phyloP scores from a whole-genome alignment of 2,329 filamentous ascomycete species.

The Coleophoma crateriformis region DNA sequence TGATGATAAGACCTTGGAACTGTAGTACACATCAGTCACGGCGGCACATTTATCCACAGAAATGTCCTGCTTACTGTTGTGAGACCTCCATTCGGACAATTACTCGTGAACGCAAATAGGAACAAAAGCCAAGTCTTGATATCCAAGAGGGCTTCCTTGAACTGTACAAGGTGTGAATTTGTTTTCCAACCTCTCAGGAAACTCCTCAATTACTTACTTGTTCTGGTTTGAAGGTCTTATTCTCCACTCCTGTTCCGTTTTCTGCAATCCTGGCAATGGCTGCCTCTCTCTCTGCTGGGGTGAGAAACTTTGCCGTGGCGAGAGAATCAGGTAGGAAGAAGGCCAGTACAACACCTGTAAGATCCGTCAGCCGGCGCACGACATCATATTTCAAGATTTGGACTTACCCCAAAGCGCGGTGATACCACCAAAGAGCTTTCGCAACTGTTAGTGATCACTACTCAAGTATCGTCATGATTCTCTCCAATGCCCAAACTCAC shows the following conservation, averaged over 20 bases:
- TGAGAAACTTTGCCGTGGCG: conserved; percentile 30
- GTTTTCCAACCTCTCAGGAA: not conserved
- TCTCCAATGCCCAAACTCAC: conserved; percentile 10
- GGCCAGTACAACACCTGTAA: conserved; percentile 30
- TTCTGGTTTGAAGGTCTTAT: conserved; percentile 26
- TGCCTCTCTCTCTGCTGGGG: conserved; percentile 28
- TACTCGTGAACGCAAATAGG: conserved; percentile 8
- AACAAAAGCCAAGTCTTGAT: conserved; percentile 37
- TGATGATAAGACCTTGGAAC: conserved; percentile 31
- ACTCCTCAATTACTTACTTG: conserved; percentile 17
- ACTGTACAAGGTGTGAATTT: conserved; percentile 18
- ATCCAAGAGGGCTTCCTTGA: conserved; percentile 35
- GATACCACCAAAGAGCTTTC: conserved; percentile 36
- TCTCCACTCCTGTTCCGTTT: conserved; percentile 33
- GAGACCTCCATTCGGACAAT: conserved; percentile 32
- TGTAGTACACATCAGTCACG: not conserved
- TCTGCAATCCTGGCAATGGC: conserved; percentile 26
- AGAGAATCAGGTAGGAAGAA: conserved; percentile 32
- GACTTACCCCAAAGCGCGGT: conserved; percentile 35
- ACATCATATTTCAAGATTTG: not conserved
- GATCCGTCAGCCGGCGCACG: not conserved
- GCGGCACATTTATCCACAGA: no score
- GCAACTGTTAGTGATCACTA: no score
- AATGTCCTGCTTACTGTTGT: conserved; percentile 10
- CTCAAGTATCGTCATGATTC: no score